These are phyloP conservation scores for Rhipidocladum racemiflorum DNA, from an alignment of 176 grass and related monocot genomes.

Conservation along the genomic window DNA sequence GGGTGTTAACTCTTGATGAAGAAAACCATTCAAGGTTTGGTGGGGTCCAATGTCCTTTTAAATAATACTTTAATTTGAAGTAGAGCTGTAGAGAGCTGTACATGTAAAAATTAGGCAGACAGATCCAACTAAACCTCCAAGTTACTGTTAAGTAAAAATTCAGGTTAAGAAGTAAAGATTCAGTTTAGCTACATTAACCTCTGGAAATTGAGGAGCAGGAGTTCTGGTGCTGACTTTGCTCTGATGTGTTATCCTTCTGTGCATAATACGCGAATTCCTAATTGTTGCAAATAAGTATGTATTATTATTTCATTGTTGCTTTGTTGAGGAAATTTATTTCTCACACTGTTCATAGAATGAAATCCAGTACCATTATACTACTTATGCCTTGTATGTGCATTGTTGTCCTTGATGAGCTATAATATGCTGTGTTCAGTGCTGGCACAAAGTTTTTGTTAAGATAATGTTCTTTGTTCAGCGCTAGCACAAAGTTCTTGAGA, in stretches of 20 bases:
- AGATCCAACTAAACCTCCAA: not conserved
- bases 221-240: not conserved
- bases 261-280: not conserved
- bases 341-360: slow-evolving; percentile 5
- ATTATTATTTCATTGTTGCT: not conserved
- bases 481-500: not conserved
- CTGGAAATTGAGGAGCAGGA: not conserved
- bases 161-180: slow-evolving; percentile 14
- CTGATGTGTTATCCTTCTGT: not conserved
- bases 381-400: not conserved
- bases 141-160: slow-evolving; percentile 9
- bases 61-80: not conserved
- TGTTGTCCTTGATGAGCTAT: not conserved
- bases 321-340: not conserved
- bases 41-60: not conserved
- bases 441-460: not conserved
- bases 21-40: not conserved
- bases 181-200: not conserved
- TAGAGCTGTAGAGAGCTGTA: not conserved
- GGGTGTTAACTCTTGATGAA: not conserved
- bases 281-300: not conserved
- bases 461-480: not conserved
- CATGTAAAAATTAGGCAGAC: not conserved
- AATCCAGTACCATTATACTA: not conserved
- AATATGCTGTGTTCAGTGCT: not conserved